Evolutionary conservation across 768 basidiomycete genomes (phyloP), one percentile per base, ranked within the genome.

Genomic region (Tephrocybe rancida): DNA sequence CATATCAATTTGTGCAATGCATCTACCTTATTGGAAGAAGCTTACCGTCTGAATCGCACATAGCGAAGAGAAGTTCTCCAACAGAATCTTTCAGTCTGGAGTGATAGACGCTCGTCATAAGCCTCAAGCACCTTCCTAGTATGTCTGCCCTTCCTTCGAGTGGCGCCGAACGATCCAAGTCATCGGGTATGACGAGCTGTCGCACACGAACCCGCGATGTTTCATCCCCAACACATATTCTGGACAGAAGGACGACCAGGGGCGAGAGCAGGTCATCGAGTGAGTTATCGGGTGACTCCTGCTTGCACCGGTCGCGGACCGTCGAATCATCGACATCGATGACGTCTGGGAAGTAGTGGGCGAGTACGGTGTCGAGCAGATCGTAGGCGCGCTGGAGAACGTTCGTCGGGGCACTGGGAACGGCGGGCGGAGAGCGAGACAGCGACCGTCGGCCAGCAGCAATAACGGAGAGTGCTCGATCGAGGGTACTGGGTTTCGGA

Each of bases 41-140:
- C 72, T 50, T 54, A 78, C 79, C 74, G 69, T 97, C 86, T 2
- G 83, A 86, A 57, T 92, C 88, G 59, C 90, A 91, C 61, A 94
- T 77, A 0, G 87, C 84, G 68, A 80, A 98, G 16, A 98, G 70
- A 77, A 98, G 77, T 72, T 98, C 95, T 9, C 95, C 95, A 3
- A 88, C 80, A 13, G 88, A 76, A 61, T 85, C 83, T 63, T 92
- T 90, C 56, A 92, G 70, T 39, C 86, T 77, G 1, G 78, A 64
- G 60, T 95, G 86, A 60, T 91, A 88, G 2, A 94, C 80, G 55
- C 86, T 84, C 2, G 78, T 73, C 51, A 98, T 76, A 19, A 98
- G 73, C 16, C 95, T 82, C 26, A 98, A 68, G 62, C 89, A 85
- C 45, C 89, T 77, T 0, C 97, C 97, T 2, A 98, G 73, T 7